Conservation (phyloP, 2,329 filamentous ascomycete genomes). For the Hypoxylon sp. region DNA sequence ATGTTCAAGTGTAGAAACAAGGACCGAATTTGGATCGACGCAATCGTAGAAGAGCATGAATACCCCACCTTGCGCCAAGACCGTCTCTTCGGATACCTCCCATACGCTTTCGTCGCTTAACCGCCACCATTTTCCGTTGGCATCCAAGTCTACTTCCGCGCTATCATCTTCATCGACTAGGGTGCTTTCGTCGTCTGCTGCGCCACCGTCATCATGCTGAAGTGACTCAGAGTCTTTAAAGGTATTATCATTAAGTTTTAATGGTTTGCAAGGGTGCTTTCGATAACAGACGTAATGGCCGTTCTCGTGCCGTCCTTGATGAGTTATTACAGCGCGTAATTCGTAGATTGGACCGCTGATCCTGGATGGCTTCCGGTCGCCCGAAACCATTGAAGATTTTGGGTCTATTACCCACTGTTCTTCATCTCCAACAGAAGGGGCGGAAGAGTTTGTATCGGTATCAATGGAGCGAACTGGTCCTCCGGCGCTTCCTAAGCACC, state of each 20-base stretch:
- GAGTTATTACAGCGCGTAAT: conserved; percentile 86
- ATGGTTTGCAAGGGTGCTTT: conserved; percentile 68
- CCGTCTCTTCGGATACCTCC: conserved; percentile 78
- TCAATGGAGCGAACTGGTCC: conserved; percentile 28
- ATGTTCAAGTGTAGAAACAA: conserved; percentile 52
- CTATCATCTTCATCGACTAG: conserved; percentile 38
- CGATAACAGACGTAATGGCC: conserved; percentile 96
- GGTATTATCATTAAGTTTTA: conserved; percentile 19
- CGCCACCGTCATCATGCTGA: conserved; percentile 35
- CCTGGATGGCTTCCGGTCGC: conserved; percentile 64
- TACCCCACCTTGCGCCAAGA: conserved; percentile 82
- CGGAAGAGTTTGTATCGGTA: conserved; percentile 41
- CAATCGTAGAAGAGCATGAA: conserved; percentile 99
- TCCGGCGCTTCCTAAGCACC: conserved; percentile 79
- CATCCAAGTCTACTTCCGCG: conserved; percentile 33
- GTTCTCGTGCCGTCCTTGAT: conserved; percentile 92
- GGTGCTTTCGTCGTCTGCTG: conserved; percentile 38
- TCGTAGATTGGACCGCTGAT: conserved; percentile 77
- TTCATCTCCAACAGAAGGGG: conserved; percentile 51
- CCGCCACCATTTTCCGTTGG: conserved; percentile 81
- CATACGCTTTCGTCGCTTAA: conserved; percentile 91
- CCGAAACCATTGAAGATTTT: conserved; percentile 79
- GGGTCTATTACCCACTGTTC: conserved; percentile 82
- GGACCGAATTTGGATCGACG: conserved; percentile 68
- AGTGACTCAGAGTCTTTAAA: conserved; percentile 16